These are phyloP conservation scores for Lenzites betulinus DNA, from an alignment of 768 basidiomycete species.

Conservation along the genomic window DNA sequence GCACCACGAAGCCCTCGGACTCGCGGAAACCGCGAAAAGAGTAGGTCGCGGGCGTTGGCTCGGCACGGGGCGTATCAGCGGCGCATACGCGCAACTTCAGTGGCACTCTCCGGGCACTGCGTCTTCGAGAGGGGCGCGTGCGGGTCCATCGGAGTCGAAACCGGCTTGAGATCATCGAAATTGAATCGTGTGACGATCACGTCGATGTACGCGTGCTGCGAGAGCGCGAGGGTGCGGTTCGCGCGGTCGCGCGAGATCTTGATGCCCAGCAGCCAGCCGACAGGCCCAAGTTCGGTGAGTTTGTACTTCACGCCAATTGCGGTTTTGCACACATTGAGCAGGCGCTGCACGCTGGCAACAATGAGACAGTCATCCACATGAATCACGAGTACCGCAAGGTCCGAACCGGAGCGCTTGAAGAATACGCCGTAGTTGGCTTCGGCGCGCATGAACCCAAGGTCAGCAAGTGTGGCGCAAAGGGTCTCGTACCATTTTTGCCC, in stretches of 20 bases:
- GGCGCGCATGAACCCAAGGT: constrained; percentile 1
- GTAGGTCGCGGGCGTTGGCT: too few species aligned
- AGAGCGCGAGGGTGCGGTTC: constrained; percentile 23
- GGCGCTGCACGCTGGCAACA: neutral
- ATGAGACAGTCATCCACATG: constrained; percentile 3
- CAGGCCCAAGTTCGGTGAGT: neutral
- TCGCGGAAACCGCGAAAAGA: too few species aligned
- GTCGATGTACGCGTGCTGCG: constrained; percentile 36
- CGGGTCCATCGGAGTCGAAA: constrained; percentile 37
- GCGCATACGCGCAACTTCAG: too few species aligned
- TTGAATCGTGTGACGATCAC: constrained; percentile 33
- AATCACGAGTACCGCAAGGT: neutral
- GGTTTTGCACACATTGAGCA: neutral
- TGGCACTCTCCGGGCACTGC: too few species aligned
- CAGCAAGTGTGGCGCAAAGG: constrained; percentile 6
- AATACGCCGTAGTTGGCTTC: constrained; percentile 4
- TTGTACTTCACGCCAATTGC: neutral
- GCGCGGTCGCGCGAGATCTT: constrained; percentile 24
- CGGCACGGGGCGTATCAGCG: too few species aligned
- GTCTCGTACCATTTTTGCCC: constrained; percentile 34
- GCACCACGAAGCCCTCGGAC: too few species aligned
- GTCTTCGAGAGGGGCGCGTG: too few species aligned
- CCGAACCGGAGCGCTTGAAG: neutral
- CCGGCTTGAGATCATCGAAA: constrained; percentile 28
- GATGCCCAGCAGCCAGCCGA: constrained; percentile 25